Percentiles rank a stretch among this genome's conserved stretches.
phyloP scores from a whole-genome alignment of 495 filamentous ascomycete species.

The Penicillium fimorum region DNA sequence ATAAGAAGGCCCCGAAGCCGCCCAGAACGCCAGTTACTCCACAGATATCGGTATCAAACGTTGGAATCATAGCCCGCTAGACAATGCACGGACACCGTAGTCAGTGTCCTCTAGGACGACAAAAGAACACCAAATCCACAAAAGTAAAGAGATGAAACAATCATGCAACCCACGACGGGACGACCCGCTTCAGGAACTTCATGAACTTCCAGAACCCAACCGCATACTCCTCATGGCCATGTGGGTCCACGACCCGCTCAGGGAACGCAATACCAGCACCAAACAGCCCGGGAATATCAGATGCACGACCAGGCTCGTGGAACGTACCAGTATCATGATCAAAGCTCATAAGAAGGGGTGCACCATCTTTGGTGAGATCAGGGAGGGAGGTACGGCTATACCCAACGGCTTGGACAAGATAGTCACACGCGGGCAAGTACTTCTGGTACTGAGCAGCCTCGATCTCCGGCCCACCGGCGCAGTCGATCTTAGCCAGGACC shows the following conservation, averaged over 20 bases:
- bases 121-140: background rate
- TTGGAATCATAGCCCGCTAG: conserved; percentile 4
- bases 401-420: conserved; percentile 56
- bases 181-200: conserved; percentile 55
- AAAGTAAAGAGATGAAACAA: background rate
- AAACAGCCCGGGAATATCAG: conserved; percentile 49
- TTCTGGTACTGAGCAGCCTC: conserved; percentile 41
- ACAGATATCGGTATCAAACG: conserved; percentile 1
- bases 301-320: conserved; percentile 31
- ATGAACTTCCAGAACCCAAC: conserved; percentile 66
- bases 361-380: conserved; percentile 31
- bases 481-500: conserved; percentile 51
- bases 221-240: conserved; percentile 59
- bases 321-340: conserved; percentile 53
- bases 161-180: conserved; percentile 40
- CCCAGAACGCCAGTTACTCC: conserved; percentile 4
- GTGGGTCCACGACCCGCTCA: conserved; percentile 56
- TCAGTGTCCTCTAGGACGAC: background rate
- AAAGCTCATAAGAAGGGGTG: conserved; percentile 40
- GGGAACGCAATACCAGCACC: conserved; percentile 63
- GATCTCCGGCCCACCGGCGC: conserved; percentile 35
- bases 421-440: conserved; percentile 48
- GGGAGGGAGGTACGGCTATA: conserved; percentile 52
- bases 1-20: background rate
- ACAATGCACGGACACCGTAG: background rate